Evolutionary conservation across 1,284 basidiomycete genomes (phyloP), one percentile per base, ranked within the genome.

Genomic region (Boletellus dicymbophilus): DNA sequence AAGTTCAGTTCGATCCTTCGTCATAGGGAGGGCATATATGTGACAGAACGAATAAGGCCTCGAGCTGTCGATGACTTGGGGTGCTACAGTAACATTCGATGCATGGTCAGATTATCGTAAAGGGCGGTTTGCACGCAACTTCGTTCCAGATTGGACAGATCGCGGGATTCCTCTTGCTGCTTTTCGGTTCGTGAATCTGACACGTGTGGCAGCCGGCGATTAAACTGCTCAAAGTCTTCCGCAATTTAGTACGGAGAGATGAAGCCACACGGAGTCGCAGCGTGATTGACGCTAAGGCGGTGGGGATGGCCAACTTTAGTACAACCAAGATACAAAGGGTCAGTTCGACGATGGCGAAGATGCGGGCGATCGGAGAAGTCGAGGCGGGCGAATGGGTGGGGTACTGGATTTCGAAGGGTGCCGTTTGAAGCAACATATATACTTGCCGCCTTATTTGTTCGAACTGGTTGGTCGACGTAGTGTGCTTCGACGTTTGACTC

Each of bases 1-100:
- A 59, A 3, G 51, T 66, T 1, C 45, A 66, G 15, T 44, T 52
- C 1, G 63, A 67, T 11, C 44, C 59, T 1, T 36, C 44, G 71
- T 2, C 72, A 73, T 34, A 66, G 66, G 5, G 67, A 70, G 26
- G 50, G 56, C 4, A 73, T 73, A 52, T 74, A 74, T 15, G 52
- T 65, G 0, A 51, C 61, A 1, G 72, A 74, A 53, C 55, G 69
- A 46, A 73, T 70, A 18, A 48, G 61, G 13, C 23, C 4, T n/a
- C n/a, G n/a, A n/a, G n/a, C n/a, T n/a, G n/a, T n/a, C n/a, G n/a
- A n/a, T n/a, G n/a, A n/a, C n/a, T n/a, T n/a, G n/a, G n/a, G 30
- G 30, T 6, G 30, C 16, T 30, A 16, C 30, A n/a, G 16, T 15
- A 8, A 1, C 16, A n/a, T n/a, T 6, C 31, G 6, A n/a, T 33